Evolutionary conservation across 192 early-diverging fungal species (phyloP).

Genomic region (Gryganskiella cystojenkinii): DNA sequence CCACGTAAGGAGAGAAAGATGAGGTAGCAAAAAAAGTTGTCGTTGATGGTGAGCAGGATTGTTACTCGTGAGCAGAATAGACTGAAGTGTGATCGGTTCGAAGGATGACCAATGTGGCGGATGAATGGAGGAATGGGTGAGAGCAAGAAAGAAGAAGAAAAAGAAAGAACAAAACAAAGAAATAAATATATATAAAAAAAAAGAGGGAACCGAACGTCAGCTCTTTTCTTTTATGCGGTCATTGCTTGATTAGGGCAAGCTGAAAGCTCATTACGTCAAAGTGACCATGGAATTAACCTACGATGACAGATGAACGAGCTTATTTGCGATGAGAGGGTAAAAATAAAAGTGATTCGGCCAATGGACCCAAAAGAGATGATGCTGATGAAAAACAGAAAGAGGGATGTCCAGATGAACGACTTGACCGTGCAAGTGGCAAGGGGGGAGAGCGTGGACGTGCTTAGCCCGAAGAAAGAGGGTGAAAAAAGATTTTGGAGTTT

Average conservation of each 20-base stretch:
- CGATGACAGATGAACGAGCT: neutral
- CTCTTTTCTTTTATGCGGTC: neutral
- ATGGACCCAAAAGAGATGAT: neutral
- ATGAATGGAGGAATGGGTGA: neutral
- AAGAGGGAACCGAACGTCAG: neutral
- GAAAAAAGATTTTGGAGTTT: slow-evolving; percentile 13
- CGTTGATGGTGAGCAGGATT: too few species aligned
- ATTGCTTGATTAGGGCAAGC: neutral
- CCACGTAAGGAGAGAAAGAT: too few species aligned
- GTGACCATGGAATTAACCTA: slow-evolving; percentile 11
- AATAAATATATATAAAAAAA: neutral
- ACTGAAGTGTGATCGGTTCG: neutral
- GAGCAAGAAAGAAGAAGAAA: slow-evolving; percentile 1
- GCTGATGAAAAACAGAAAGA: too few species aligned
- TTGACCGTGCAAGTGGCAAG: slow-evolving; percentile 6
- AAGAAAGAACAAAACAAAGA: neutral
- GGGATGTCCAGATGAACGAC: too few species aligned
- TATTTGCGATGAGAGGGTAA: slow-evolving; percentile 1
- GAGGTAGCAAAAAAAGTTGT: too few species aligned
- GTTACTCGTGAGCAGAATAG: too few species aligned
- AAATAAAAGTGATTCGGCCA: neutral
- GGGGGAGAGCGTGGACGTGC: neutral
- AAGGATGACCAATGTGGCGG: neutral
- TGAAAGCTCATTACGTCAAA: slow-evolving; percentile 22
- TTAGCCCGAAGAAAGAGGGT: neutral